A percentile compares a stretch with the other conserved stretches of the same genome.
These are phyloP conservation scores for Chlamydomonas incerta DNA, from an alignment of 139 green algal genomes.

Conservation along the genomic window DNA sequence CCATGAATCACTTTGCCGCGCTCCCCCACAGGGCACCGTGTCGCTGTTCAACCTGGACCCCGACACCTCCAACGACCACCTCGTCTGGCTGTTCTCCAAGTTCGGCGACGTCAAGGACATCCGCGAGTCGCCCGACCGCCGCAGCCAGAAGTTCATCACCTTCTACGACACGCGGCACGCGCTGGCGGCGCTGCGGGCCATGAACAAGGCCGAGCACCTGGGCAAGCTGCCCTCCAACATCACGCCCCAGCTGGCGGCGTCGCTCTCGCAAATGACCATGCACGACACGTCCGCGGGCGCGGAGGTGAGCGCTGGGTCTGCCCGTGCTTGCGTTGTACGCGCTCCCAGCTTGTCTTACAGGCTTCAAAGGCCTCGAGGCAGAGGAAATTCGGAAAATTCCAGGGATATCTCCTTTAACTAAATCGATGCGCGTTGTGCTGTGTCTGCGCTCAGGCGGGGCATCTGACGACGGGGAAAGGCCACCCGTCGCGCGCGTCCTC, in stretches of 20 bases:
- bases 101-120: conserved; percentile 90
- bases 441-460: not conserved
- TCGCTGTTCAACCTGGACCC: conserved; percentile 87
- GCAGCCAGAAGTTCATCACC: conserved; percentile 87
- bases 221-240: conserved; percentile 56
- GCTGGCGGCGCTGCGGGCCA: conserved; percentile 63
- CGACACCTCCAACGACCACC: conserved; percentile 75
- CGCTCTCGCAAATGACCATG: conserved; percentile 31
- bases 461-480: not conserved
- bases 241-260: conserved; percentile 53
- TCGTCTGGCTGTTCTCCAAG: conserved; percentile 80
- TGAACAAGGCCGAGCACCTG: conserved; percentile 71
- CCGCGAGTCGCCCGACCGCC: conserved; percentile 61
- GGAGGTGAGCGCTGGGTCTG: conserved; percentile 10
- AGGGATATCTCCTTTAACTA: too few species aligned
- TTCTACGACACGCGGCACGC: conserved; percentile 89
- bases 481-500: conserved; percentile 12
- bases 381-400: too few species aligned
- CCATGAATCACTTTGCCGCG: too few species aligned
- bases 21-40: conserved; percentile 82
- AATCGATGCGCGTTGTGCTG: too few species aligned
- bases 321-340: too few species aligned
- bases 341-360: too few species aligned
- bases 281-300: not conserved
- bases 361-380: too few species aligned